phyloP scores from a whole-genome alignment of 1,139 yeast genomes.

The Nadsonia commutata region DNA sequence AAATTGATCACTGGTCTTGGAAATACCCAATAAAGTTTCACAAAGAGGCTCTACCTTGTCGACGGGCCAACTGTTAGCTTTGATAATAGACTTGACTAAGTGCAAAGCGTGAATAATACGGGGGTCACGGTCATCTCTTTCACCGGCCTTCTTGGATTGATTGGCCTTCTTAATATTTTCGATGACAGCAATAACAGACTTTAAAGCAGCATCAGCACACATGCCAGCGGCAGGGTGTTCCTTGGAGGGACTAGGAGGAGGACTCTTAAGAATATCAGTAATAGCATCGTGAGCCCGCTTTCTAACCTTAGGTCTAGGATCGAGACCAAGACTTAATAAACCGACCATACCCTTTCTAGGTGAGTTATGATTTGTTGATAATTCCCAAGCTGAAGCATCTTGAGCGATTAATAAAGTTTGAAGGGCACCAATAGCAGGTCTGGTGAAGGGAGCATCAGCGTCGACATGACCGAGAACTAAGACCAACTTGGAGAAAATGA shows the following conservation, averaged over 20 bases:
- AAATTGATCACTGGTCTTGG: conserved; percentile 74
- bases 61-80: conserved; percentile 73
- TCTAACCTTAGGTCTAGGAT: conserved; percentile 89
- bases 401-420: conserved; percentile 72
- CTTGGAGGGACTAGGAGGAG: conserved; percentile 72
- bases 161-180: conserved; percentile 27
- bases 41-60: conserved; percentile 56
- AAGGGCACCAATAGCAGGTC: conserved; percentile 74
- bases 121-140: conserved; percentile 22
- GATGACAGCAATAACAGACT: conserved; percentile 32
- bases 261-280: conserved; percentile 40
- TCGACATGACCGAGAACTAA: conserved; percentile 58
- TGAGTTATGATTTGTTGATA: conserved; percentile 35
- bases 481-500: conserved; percentile 65
- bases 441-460: conserved; percentile 72
- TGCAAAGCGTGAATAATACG: conserved; percentile 65
- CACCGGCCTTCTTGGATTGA: conserved; percentile 12
- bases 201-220: conserved; percentile 56
- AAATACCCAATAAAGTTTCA: conserved; percentile 57
- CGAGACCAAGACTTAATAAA: conserved; percentile 63
- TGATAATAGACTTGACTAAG: conserved; percentile 50
- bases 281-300: conserved; percentile 90
- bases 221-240: conserved; percentile 61
- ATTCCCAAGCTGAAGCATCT: conserved; percentile 63
- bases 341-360: conserved; percentile 78